Evolutionary conservation across 2,329 filamentous ascomycete species (phyloP).

Genomic region (Colletotrichum sp.): DNA sequence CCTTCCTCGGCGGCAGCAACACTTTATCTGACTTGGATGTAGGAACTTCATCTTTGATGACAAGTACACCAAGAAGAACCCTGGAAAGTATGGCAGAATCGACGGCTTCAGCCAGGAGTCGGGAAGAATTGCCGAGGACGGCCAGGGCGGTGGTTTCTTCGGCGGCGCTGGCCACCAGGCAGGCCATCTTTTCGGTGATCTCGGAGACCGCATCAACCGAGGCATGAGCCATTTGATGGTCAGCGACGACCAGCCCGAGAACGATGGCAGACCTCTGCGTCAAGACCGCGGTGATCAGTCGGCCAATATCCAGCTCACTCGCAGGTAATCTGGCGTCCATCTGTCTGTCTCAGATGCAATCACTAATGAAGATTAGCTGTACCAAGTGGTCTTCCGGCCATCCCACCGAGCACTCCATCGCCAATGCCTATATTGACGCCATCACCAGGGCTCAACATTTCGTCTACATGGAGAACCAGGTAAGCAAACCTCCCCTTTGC

Average conservation of each 20-base stretch:
- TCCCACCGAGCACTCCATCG: constrained; percentile 75
- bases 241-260: constrained; percentile 30
- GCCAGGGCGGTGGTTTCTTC: constrained; percentile 22
- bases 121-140: constrained; percentile 6
- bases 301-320: constrained; percentile 54
- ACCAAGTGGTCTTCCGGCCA: constrained; percentile 59
- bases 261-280: constrained; percentile 15
- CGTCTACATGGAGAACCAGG: constrained; percentile 80
- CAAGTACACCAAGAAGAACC: constrained; percentile 70
- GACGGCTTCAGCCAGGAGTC: constrained; percentile 16
- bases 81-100: constrained; percentile 53
- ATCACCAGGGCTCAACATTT: constrained; percentile 75
- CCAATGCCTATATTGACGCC: constrained; percentile 80
- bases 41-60: constrained; percentile 85
- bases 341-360: background rate
- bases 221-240: constrained; percentile 44
- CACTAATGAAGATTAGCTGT: constrained; percentile 37
- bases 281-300: constrained; percentile 27
- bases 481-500: constrained; percentile 25
- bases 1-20: background rate
- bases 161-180: constrained; percentile 21
- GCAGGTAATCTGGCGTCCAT: constrained; percentile 42
- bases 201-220: constrained; percentile 47
- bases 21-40: background rate
- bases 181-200: constrained; percentile 46